phyloP scores from a whole-genome alignment of 331 rosid genomes.

The Spiraea crenata region DNA sequence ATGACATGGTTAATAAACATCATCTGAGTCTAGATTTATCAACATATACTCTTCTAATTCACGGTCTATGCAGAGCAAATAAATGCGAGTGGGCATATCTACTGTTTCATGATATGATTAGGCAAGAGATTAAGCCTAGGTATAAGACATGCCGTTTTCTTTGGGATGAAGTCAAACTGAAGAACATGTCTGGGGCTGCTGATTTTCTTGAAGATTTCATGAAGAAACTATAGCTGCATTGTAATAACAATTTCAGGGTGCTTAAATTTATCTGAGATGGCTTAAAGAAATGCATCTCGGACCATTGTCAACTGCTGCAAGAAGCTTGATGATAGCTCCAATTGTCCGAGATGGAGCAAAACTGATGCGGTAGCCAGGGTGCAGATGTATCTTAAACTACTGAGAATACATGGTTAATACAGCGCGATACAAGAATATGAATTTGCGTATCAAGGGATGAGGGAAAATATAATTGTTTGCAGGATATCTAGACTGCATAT shows the following conservation, averaged over 20 bases:
- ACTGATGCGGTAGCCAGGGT: too few species aligned
- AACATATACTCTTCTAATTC: conserved; percentile 70
- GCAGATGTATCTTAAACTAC: too few species aligned
- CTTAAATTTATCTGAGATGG: neutral
- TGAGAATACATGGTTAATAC: too few species aligned
- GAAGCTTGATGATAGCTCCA: too few species aligned
- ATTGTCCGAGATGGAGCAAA: too few species aligned
- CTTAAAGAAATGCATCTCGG: neutral
- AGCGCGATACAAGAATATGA: neutral
- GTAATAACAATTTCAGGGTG: neutral
- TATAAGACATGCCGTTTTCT: conserved; percentile 70
- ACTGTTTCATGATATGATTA: conserved; percentile 73
- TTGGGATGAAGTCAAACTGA: conserved; percentile 60
- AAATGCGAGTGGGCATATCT: conserved; percentile 61
- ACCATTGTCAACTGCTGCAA: neutral
- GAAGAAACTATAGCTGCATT: conserved; percentile 29
- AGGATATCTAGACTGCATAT: neutral
- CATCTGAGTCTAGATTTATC: conserved; percentile 75
- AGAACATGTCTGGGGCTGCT: conserved; percentile 59
- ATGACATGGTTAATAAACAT: conserved; percentile 63
- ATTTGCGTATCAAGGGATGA: neutral
- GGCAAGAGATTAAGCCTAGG: conserved; percentile 62
- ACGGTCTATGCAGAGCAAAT: conserved; percentile 73
- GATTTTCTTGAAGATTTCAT: conserved; percentile 65
- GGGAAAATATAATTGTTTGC: neutral